Evolutionary conservation across 768 basidiomycete genomes (phyloP).

Genomic region (Termitomyces sp.): DNA sequence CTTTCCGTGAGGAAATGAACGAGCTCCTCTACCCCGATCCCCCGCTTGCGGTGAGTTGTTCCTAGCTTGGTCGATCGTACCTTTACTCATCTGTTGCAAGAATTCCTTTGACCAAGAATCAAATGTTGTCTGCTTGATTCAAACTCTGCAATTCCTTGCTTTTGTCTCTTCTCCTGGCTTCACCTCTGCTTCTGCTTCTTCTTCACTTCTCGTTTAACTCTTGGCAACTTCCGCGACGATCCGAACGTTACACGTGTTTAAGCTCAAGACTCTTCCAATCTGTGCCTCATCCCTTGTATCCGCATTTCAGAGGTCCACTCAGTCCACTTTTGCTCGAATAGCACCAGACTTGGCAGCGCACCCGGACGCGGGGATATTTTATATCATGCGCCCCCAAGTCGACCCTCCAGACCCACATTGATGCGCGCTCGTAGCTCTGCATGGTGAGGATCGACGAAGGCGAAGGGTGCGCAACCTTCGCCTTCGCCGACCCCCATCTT

Average conservation of each 20-base stretch:
- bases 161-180: not conserved
- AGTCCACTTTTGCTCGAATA: not conserved
- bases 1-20: not conserved
- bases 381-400: not conserved
- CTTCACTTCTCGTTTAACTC: not conserved
- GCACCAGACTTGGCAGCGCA: not conserved
- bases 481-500: not conserved
- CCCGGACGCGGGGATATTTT: constrained; percentile 2
- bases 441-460: not conserved
- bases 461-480: constrained; percentile 1
- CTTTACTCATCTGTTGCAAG: not conserved
- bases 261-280: not conserved
- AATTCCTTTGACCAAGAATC: not conserved
- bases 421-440: not conserved
- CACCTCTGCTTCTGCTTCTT: not conserved
- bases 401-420: not conserved
- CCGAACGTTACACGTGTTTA: not conserved
- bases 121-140: not conserved
- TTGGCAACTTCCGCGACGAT: not conserved
- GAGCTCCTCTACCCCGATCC: not conserved
- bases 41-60: not conserved
- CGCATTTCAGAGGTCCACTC: not conserved
- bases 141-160: not conserved
- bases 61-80: not conserved
- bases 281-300: not conserved